Base-by-base conservation (phyloP, 1,284 basidiomycete species). In the Somion occarium region DNA sequence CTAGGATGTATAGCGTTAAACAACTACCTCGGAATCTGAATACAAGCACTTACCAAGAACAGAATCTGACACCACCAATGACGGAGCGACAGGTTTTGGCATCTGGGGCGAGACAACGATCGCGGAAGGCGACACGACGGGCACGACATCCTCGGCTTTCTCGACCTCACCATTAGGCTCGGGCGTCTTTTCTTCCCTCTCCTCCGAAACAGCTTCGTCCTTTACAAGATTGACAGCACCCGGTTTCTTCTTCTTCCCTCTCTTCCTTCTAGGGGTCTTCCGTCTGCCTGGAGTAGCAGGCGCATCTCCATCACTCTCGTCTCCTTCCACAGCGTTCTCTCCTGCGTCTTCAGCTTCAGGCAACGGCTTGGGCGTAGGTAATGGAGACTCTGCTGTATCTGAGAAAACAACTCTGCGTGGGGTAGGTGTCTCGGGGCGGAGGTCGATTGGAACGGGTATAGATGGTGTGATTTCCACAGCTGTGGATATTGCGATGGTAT, bases 51-150 rank as follows among this genome's bases (percentile, higher is more conserved):
- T 62, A 91, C 91, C 91, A 43, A 93, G 78, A 45, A 93, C 73
- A 1, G 76, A 79, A 51, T 93, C 91, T 1, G 91, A 91, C 5
- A 94, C 86, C 3, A 82, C 64, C 41, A 85, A 64, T 0, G 64
- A 75, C 59, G 66, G 71, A 58, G 68, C 57, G 56, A 69, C 64
- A 7, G 70, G 65, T 12, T 62, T 50, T 18, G 62, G 60, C 13
- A 59, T 58, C 3, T 62, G 52, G 2, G 63, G 55, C 1, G 63
- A 55, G 46, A 73, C 46, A 53, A 69, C 44, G 3, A 68, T 57
- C 3, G 54, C 20, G 27, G 57, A 55, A 12, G 60, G 45, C 3
- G 53, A 51, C 2, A 54, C 30, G 18, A 55, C 52, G 43, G 48
- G 44, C n/a, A 49, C 44, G 19, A 47, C 50, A 15, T 48, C 50